A percentile compares a stretch with the other conserved stretches of the same genome.
These are phyloP conservation scores for Rhodotorula taiwanensis DNA, from an alignment of 768 basidiomycete genomes.

Conservation along the genomic window DNA sequence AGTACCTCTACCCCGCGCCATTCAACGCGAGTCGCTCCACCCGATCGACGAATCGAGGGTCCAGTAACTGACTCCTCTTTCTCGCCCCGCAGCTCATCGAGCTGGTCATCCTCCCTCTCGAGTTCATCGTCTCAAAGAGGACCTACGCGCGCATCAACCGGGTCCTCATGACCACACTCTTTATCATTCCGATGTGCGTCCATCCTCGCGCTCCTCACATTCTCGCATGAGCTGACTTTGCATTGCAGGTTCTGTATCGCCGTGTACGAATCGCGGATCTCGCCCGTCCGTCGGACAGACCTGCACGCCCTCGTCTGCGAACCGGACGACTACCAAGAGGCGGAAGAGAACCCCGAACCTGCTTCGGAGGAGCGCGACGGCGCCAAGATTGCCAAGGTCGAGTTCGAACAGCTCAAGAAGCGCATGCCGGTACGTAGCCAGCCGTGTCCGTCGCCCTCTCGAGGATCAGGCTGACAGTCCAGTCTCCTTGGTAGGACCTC, in stretches of 20 bases:
- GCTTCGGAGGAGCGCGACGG: slow-evolving; percentile 37
- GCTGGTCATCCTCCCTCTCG: slow-evolving; percentile 34
- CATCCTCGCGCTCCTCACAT: no score
- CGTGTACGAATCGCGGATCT: slow-evolving; percentile 45
- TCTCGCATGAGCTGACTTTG: background rate
- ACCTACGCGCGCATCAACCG: slow-evolving; percentile 45
- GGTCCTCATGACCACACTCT: slow-evolving; percentile 45
- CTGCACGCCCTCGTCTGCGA: slow-evolving; percentile 15
- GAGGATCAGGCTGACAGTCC: background rate
- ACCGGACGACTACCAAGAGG: slow-evolving; percentile 17
- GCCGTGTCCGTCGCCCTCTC: background rate
- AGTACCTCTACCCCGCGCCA: slow-evolving; percentile 45
- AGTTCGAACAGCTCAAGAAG: slow-evolving; percentile 43
- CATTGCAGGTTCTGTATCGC: slow-evolving; percentile 41
- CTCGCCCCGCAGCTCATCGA: slow-evolving; percentile 26
- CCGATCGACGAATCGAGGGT: background rate
- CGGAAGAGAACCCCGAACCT: slow-evolving; percentile 27
- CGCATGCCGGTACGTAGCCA: slow-evolving; percentile 23
- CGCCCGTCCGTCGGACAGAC: slow-evolving; percentile 10
- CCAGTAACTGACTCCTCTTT: background rate
- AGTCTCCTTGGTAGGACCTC: background rate
- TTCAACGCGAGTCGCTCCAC: background rate
- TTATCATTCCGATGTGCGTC: slow-evolving; percentile 44
- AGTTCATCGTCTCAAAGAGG: slow-evolving; percentile 41
- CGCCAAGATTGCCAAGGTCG: slow-evolving; percentile 43